Evolutionary conservation across 768 basidiomycete genomes (phyloP).

Genomic region (Suillus ampliporus): DNA sequence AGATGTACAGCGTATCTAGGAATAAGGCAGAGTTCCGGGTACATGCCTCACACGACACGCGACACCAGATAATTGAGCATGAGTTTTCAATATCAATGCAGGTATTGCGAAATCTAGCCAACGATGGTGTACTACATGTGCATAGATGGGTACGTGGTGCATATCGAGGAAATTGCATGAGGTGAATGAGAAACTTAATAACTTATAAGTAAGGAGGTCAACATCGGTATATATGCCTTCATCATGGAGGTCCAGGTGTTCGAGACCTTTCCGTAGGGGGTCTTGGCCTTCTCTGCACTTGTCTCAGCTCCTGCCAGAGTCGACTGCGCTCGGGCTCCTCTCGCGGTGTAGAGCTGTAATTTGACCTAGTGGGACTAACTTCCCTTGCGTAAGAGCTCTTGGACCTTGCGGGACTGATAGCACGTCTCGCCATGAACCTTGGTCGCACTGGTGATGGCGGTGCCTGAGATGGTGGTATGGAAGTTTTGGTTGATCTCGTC

Average conservation of each 20-base stretch:
- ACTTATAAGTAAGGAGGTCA: slow-evolving; percentile 4
- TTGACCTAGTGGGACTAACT: slow-evolving; percentile 33
- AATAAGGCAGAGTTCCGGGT: no score
- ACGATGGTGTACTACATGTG: slow-evolving; percentile 5
- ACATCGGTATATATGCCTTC: neutral
- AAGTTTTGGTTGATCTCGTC: slow-evolving; percentile 31
- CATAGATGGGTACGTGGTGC: slow-evolving; percentile 11
- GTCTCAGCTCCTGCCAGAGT: slow-evolving; percentile 61
- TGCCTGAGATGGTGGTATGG: slow-evolving; percentile 26
- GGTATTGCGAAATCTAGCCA: slow-evolving; percentile 9
- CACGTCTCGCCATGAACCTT: slow-evolving; percentile 42
- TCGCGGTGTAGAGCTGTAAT: slow-evolving; percentile 36
- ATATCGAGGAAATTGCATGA: slow-evolving; percentile 14
- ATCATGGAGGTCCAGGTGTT: slow-evolving; percentile 43
- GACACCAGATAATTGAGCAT: slow-evolving; percentile 18
- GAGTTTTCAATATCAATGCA: neutral
- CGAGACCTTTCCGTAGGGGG: slow-evolving; percentile 50
- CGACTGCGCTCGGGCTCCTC: slow-evolving; percentile 47
- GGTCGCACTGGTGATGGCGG: slow-evolving; percentile 37
- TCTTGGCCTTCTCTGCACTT: slow-evolving; percentile 52
- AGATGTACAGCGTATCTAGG: neutral
- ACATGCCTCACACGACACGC: slow-evolving; percentile 14
- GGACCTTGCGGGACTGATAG: slow-evolving; percentile 46
- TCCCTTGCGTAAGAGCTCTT: slow-evolving; percentile 33
- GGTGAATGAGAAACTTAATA: slow-evolving; percentile 2